Conservation (phyloP, 192 early-diverging fungal genomes). For the Podila verticillata region DNA sequence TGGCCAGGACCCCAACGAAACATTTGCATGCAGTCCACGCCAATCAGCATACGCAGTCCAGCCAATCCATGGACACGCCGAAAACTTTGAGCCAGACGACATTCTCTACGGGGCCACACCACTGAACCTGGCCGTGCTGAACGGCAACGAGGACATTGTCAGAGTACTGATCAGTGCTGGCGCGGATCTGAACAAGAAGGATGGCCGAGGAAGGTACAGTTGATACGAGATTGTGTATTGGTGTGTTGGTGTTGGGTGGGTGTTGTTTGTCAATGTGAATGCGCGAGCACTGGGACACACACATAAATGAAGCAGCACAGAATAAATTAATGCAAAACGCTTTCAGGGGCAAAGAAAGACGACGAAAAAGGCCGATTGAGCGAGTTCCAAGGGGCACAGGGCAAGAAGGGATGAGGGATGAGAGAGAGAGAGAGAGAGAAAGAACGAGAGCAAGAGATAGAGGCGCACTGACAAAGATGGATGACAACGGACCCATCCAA, state of each 20-base stretch:
- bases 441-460: background rate
- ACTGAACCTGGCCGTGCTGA: constrained; percentile 67
- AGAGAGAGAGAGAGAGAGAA: background rate
- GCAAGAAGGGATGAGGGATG: background rate
- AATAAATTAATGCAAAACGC: background rate
- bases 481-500: constrained; percentile 5
- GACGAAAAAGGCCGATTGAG: background rate
- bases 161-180: constrained; percentile 62
- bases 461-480: background rate
- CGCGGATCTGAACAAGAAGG: constrained; percentile 65
- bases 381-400: background rate
- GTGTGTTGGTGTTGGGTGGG: no score
- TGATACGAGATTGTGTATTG: no score
- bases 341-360: background rate
- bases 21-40: constrained; percentile 56
- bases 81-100: constrained; percentile 46
- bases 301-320: no score
- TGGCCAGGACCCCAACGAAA: constrained; percentile 57
- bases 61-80: constrained; percentile 25
- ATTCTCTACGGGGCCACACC: constrained; percentile 60
- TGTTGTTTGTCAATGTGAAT: background rate
- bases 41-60: constrained; percentile 50
- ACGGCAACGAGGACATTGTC: constrained; percentile 67
- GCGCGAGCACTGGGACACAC: background rate
- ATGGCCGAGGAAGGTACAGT: constrained; percentile 70